These are phyloP conservation scores for Trichocladium uniseriatum DNA, from an alignment of 495 filamentous ascomycete species.

Conservation along the genomic window DNA sequence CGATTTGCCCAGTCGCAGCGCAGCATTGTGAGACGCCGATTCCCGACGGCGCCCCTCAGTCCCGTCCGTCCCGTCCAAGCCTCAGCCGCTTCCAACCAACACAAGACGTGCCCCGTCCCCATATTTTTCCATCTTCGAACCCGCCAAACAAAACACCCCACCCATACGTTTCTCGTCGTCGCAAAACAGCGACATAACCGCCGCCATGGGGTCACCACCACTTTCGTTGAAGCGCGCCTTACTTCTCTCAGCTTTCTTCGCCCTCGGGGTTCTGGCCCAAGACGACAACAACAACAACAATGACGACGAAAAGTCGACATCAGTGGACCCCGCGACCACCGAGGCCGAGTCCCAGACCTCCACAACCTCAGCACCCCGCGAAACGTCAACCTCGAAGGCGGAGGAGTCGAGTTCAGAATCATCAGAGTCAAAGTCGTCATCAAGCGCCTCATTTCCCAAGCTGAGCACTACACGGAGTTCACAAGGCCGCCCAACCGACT, in stretches of 20 bases:
- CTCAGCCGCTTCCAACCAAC: conserved; percentile 1
- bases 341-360: background rate
- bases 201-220: conserved; percentile 20
- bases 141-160: background rate
- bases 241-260: conserved; percentile 25
- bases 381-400: background rate
- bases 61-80: no score
- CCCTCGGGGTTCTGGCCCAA: conserved; percentile 29
- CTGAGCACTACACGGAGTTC: background rate
- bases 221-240: conserved; percentile 30
- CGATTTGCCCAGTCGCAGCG: background rate
- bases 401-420: background rate
- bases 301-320: conserved; percentile 5
- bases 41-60: conserved; percentile 6
- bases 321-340: background rate
- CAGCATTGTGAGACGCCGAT: conserved; percentile 9
- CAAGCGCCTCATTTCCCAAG: background rate
- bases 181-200: background rate
- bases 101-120: background rate
- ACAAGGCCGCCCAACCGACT: conserved; percentile 16
- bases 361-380: background rate
- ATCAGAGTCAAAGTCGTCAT: background rate
- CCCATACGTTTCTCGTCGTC: background rate
- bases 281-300: conserved; percentile 15
- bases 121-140: background rate